These are phyloP conservation scores for Leucosporidium scottii DNA, from an alignment of 768 basidiomycete species.

Conservation along the genomic window DNA sequence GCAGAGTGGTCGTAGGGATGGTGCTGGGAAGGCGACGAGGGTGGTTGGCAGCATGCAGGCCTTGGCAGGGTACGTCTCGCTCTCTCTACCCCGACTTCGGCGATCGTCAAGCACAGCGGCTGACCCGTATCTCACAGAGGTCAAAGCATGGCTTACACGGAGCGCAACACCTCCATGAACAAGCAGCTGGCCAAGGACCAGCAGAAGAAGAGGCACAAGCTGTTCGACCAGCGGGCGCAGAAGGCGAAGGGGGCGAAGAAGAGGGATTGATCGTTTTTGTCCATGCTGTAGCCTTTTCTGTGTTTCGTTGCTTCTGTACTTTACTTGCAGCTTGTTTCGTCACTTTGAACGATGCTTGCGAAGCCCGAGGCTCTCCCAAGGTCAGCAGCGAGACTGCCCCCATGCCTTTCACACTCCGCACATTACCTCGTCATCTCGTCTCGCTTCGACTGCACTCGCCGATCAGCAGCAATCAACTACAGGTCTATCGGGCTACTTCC, in stretches of 20 bases:
- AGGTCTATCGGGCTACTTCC: too few relatives aligned
- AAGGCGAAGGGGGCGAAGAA: not conserved
- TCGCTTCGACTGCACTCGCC: too few relatives aligned
- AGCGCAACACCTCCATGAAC: conserved; percentile 86
- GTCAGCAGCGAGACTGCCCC: too few relatives aligned
- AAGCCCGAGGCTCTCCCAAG: too few relatives aligned
- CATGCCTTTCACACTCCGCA: too few relatives aligned
- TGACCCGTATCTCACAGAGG: not conserved
- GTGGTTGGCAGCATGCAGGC: conserved; percentile 68
- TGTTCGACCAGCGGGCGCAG: conserved; percentile 69
- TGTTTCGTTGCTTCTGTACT: too few relatives aligned
- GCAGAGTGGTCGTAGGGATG: conserved; percentile 39
- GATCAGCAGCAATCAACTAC: too few relatives aligned
- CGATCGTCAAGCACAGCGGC: too few relatives aligned
- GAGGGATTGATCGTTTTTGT: not conserved
- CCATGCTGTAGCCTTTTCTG: not conserved
- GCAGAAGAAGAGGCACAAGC: conserved; percentile 55
- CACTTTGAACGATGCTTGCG: too few relatives aligned
- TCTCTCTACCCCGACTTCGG: not conserved
- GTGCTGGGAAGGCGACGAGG: conserved; percentile 65
- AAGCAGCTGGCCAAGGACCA: conserved; percentile 52
- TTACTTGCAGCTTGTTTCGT: too few relatives aligned
- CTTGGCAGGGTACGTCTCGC: conserved; percentile 54
- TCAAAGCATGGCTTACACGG: conserved; percentile 86
- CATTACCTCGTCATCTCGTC: too few relatives aligned